Percentiles rank a stretch among this genome's conserved stretches.
Evolutionary conservation across 192 early-diverging fungal species (phyloP).

Genomic region (Entomortierella chlamydospora): DNA sequence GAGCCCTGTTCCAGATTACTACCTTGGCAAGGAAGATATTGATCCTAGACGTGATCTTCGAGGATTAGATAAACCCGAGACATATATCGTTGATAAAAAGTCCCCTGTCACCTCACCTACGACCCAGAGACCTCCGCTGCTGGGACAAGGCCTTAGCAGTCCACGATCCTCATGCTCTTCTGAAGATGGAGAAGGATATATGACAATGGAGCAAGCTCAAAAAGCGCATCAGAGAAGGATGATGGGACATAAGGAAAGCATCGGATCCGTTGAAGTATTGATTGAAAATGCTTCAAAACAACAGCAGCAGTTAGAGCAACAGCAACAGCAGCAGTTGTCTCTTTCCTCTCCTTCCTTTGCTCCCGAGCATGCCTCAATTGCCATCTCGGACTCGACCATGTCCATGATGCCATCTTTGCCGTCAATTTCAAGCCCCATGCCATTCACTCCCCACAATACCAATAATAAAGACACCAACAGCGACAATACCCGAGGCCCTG

Average conservation of each 20-base stretch:
- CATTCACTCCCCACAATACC: not conserved
- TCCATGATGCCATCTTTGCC: no score
- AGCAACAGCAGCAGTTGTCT: slow-evolving; percentile 8
- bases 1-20: slow-evolving; percentile 35
- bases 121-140: not conserved
- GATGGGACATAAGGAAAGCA: slow-evolving; percentile 42
- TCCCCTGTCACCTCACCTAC: not conserved
- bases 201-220: slow-evolving; percentile 42
- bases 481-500: not conserved
- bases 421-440: slow-evolving; percentile 15
- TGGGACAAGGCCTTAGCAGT: not conserved
- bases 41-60: slow-evolving; percentile 33
- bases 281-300: slow-evolving; percentile 6
- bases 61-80: slow-evolving; percentile 24
- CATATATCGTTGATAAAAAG: slow-evolving; percentile 15
- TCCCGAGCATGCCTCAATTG: slow-evolving; percentile 27
- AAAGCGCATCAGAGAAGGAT: slow-evolving; percentile 40
- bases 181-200: slow-evolving; percentile 16
- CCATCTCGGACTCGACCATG: slow-evolving; percentile 50
- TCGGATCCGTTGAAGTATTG: slow-evolving; percentile 15
- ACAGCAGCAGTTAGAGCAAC: not conserved
- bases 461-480: not conserved
- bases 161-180: slow-evolving; percentile 32
- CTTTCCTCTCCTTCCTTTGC: slow-evolving; percentile 8
- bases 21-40: slow-evolving; percentile 40